A percentile compares a stretch with the other conserved stretches of the same genome.
Conservation (phyloP, 108 stramenopile species). For the Pseudonitzschia multiseries region DNA sequence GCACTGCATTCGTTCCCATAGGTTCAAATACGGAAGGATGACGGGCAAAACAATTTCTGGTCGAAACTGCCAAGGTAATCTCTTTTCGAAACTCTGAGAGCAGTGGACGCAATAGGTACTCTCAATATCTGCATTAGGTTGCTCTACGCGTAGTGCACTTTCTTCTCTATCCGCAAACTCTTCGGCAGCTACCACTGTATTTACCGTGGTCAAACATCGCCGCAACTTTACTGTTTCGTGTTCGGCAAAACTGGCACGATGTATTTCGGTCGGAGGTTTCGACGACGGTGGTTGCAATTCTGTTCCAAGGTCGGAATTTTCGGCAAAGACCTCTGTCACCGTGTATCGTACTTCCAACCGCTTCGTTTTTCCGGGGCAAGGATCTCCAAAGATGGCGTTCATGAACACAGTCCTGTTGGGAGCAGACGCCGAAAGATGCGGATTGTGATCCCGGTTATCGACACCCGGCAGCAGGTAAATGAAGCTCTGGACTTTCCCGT, state of each 20-base stretch:
- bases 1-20: conserved; percentile 47
- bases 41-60: conserved; percentile 57
- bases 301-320: too few species aligned
- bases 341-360: conserved; percentile 44
- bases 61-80: conserved; percentile 31
- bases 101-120: neutral
- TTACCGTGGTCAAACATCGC: conserved; percentile 24
- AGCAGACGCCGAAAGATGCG: neutral
- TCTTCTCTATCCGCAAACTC: neutral
- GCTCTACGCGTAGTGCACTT: neutral
- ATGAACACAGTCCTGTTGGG: conserved; percentile 24
- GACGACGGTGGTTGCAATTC: conserved; percentile 4
- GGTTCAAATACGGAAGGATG: conserved; percentile 47
- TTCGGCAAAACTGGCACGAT: conserved; percentile 55
- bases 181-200: neutral
- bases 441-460: neutral
- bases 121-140: neutral
- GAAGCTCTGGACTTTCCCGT: conserved; percentile 10
- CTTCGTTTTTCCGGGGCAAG: conserved; percentile 71
- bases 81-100: neutral
- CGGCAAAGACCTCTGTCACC: conserved; percentile 16
- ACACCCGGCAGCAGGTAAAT: conserved; percentile 4
- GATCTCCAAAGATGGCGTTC: conserved; percentile 74
- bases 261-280: conserved; percentile 38
- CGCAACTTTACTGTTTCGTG: conserved; percentile 54